Percentiles rank a stretch among this genome's conserved stretches.
These are phyloP conservation scores for Xylariaceae sp. DNA, from an alignment of 2,329 filamentous ascomycete genomes.

Conservation along the genomic window DNA sequence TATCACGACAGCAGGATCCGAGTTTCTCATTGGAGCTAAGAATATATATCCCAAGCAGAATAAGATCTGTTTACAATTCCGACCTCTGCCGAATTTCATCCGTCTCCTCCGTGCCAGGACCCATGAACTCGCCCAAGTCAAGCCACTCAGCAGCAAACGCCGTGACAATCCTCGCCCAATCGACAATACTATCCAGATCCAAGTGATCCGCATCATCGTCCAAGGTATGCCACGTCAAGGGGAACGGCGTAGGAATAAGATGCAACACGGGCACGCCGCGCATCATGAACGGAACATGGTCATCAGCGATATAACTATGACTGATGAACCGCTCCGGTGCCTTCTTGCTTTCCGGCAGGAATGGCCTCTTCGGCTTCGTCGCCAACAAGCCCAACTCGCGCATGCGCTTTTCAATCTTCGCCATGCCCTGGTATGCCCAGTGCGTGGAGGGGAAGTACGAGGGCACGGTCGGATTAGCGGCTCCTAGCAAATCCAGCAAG, in stretches of 20 bases:
- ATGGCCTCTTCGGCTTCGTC: constrained; percentile 44
- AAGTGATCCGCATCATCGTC: constrained; percentile 80
- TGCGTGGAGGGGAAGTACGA: constrained; percentile 89
- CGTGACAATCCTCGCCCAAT: constrained; percentile 81
- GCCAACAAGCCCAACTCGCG: constrained; percentile 57
- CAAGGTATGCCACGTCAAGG: constrained; percentile 78
- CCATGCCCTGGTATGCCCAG: constrained; percentile 82
- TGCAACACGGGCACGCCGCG: constrained; percentile 86
- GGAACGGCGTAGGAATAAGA: constrained; percentile 80
- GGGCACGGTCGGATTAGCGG: constrained; percentile 62
- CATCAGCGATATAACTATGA: constrained; percentile 62
- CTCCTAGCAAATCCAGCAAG: constrained; percentile 83
- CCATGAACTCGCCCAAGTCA: constrained; percentile 53
- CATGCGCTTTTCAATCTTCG: constrained; percentile 67
- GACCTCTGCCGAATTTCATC: constrained; percentile 19
- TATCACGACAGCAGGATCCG: too few species aligned
- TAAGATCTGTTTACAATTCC: constrained; percentile 14
- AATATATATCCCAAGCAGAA: not conserved
- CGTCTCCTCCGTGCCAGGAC: constrained; percentile 10
- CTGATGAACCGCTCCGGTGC: constrained; percentile 41
- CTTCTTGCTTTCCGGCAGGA: constrained; percentile 62
- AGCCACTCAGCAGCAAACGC: constrained; percentile 91
- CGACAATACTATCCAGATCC: constrained; percentile 71
- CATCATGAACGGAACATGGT: constrained; percentile 85
- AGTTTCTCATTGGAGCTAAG: too few species aligned